A percentile compares a stretch with the other conserved stretches of the same genome.
Evolutionary conservation across 2,329 filamentous ascomycete genomes (phyloP).

Genomic region (Neurospora sp.): DNA sequence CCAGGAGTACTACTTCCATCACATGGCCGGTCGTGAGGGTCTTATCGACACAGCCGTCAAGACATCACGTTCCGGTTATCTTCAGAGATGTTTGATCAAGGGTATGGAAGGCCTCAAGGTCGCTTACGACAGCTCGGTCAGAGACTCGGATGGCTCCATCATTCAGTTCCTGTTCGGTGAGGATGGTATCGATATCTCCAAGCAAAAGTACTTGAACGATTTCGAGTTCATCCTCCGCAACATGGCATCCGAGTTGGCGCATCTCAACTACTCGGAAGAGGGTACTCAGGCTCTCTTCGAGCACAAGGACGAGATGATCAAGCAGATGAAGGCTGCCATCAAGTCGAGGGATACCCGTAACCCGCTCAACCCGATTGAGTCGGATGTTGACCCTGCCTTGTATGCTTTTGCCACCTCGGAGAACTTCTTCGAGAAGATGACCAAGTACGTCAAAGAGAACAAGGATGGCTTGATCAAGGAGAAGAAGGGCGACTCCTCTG

Average conservation of each 20-base stretch:
- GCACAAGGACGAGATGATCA: constrained; percentile 52
- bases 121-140: constrained; percentile 86
- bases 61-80: constrained; percentile 90
- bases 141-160: constrained; percentile 86
- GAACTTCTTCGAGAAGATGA: constrained; percentile 63
- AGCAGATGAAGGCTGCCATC: constrained; percentile 71
- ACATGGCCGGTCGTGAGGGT: constrained; percentile 97
- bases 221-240: constrained; percentile 89
- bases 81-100: constrained; percentile 96
- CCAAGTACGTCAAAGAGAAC: constrained; percentile 71
- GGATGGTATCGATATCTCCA: constrained; percentile 87
- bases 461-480: constrained; percentile 47
- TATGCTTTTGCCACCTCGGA: constrained; percentile 84
- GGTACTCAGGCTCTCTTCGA: constrained; percentile 36
- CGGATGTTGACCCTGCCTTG: constrained; percentile 64
- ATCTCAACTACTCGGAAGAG: constrained; percentile 54
- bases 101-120: constrained; percentile 93
- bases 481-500: constrained; percentile 34
- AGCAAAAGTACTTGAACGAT: constrained; percentile 82
- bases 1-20: constrained; percentile 98
- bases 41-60: constrained; percentile 98
- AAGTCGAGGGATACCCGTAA: constrained; percentile 56
- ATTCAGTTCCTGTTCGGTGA: constrained; percentile 96
- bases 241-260: constrained; percentile 66
- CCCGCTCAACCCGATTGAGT: constrained; percentile 64